These are phyloP conservation scores for Artemisia tridentata DNA, from an alignment of 129 eudicot species.

Conservation along the genomic window DNA sequence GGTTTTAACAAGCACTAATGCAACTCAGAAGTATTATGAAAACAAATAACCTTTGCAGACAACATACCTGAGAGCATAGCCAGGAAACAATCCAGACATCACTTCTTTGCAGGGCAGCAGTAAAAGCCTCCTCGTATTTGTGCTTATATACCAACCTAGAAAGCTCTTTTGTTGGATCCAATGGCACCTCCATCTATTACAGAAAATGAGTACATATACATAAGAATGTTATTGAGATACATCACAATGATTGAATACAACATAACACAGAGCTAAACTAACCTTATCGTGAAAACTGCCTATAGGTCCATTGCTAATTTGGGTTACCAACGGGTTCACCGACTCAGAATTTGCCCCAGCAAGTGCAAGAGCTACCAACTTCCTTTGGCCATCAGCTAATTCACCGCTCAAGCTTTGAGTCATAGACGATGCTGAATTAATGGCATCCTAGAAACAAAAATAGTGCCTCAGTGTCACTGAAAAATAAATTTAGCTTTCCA, in stretches of 20 bases:
- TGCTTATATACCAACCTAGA: conserved; percentile 79
- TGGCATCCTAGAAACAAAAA: conserved; percentile 55
- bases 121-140: conserved; percentile 92
- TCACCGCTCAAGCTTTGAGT: conserved; percentile 79
- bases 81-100: conserved; percentile 93
- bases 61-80: conserved; percentile 94
- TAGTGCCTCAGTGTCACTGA: not conserved
- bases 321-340: conserved; percentile 52
- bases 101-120: conserved; percentile 88
- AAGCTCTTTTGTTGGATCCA: conserved; percentile 89
- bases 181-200: conserved; percentile 68
- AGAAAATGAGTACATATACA: not conserved
- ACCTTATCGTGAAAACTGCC: conserved; percentile 89
- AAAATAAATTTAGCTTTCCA: not conserved
- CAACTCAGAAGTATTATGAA: too few species aligned
- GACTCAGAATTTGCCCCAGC: conserved; percentile 71
- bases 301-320: conserved; percentile 77
- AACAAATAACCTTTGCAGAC: not conserved
- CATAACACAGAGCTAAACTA: conserved; percentile 10
- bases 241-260: not conserved
- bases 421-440: conserved; percentile 86
- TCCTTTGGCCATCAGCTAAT: conserved; percentile 88
- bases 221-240: not conserved
- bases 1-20: too few species aligned
- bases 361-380: conserved; percentile 74